Conservation (phyloP, 129 eudicot genomes). For the Lactuca saligna region DNA sequence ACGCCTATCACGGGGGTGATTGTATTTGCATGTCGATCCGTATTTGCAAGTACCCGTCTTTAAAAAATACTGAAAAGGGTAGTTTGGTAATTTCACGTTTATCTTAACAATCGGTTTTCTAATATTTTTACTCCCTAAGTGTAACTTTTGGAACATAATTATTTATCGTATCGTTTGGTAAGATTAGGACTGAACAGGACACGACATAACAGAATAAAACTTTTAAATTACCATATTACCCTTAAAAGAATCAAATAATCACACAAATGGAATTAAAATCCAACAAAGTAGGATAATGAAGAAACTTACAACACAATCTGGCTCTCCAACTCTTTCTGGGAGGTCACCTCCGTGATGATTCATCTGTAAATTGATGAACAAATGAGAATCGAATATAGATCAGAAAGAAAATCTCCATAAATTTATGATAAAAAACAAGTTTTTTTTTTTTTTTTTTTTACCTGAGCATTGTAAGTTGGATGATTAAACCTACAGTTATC, state of each 20-base stretch:
- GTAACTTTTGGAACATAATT: no score
- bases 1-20: conserved; percentile 68
- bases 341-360: conserved; percentile 39
- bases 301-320: conserved; percentile 75
- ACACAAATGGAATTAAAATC: no score
- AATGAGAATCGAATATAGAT: conserved; percentile 2
- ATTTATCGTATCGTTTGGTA: background rate
- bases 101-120: no score
- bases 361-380: conserved; percentile 27
- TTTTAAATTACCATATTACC: background rate
- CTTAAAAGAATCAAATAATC: background rate
- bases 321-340: conserved; percentile 77
- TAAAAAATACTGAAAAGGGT: conserved; percentile 54
- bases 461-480: conserved; percentile 53
- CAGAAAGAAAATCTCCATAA: background rate
- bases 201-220: background rate
- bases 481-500: conserved; percentile 74
- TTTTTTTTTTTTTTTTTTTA: background rate
- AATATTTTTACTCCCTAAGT: no score
- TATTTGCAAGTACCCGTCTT: conserved; percentile 85
- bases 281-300: background rate
- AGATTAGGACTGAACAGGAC: background rate
- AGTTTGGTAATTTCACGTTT: background rate
- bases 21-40: conserved; percentile 73
- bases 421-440: background rate